Percentiles rank a stretch among this genome's conserved stretches.
Conservation (phyloP, 1,284 basidiomycete genomes). For the Ceratobasidium sp. region DNA sequence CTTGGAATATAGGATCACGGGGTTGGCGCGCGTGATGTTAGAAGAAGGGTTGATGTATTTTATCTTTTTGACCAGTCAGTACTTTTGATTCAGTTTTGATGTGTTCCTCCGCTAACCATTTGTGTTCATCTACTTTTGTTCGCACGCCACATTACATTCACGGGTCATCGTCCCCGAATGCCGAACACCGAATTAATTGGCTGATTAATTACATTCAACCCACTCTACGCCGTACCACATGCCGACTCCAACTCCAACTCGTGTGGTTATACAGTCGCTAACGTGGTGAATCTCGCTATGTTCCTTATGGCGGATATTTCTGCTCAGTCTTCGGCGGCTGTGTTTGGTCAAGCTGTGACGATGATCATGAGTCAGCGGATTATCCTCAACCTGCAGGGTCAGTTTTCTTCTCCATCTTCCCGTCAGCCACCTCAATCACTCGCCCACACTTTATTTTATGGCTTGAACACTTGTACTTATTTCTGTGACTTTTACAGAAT, state of each 20-base stretch:
- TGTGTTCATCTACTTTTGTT: neutral
- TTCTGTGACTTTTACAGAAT: slow-evolving; percentile 12
- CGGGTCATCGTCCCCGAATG: neutral
- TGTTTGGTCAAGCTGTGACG: slow-evolving; percentile 39
- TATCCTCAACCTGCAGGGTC: slow-evolving; percentile 40
- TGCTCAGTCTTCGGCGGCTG: slow-evolving; percentile 35
- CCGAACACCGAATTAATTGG: no score
- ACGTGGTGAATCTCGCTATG: slow-evolving; percentile 25
- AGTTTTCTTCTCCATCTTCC: neutral
- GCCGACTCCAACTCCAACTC: neutral
- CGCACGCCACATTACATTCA: slow-evolving; percentile 1
- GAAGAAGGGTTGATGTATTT: slow-evolving; percentile 37
- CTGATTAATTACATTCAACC: no score
- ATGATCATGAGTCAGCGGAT: slow-evolving; percentile 43
- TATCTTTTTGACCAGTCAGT: slow-evolving; percentile 29
- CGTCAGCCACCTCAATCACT: no score
- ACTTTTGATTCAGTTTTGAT: neutral
- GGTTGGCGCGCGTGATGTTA: slow-evolving; percentile 31
- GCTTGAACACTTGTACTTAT: no score
- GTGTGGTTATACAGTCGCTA: slow-evolving; percentile 1
- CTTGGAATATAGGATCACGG: slow-evolving; percentile 7
- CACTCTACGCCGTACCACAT: neutral
- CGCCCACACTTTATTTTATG: neutral
- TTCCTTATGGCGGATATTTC: slow-evolving; percentile 20
- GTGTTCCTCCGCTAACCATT: neutral